Conservation (phyloP, 2,329 filamentous ascomycete species). For the Epichloe elymi region DNA sequence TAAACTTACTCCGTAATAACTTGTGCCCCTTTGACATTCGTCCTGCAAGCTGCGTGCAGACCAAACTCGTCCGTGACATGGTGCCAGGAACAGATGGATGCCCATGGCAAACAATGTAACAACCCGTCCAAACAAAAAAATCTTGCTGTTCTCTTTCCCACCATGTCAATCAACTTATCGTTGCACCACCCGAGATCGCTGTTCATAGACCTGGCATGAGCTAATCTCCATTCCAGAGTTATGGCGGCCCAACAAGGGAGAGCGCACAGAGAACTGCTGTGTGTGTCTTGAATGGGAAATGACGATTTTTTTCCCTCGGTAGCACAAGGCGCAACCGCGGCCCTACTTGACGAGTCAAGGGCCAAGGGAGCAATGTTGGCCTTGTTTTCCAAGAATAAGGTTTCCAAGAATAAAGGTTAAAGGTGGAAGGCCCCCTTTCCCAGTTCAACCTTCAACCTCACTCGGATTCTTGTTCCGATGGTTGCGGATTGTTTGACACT, state of each 20-base stretch:
- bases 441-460: neutral
- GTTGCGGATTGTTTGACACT: neutral
- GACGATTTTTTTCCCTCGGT: neutral
- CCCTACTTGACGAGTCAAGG: neutral
- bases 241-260: neutral
- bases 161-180: neutral
- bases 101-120: too few species aligned
- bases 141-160: neutral
- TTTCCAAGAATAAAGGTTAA: neutral
- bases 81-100: too few species aligned
- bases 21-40: too few species aligned
- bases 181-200: neutral
- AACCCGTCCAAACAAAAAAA: too few species aligned
- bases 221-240: neutral
- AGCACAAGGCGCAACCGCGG: neutral
- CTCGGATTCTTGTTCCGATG: neutral
- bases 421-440: neutral
- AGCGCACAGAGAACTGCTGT: neutral
- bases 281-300: neutral
- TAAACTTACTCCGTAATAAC: too few species aligned
- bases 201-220: neutral
- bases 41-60: too few species aligned
- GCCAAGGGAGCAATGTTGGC: neutral
- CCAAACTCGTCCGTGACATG: too few species aligned
- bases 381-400: neutral